Evolutionary conservation across 768 basidiomycete genomes (phyloP), one percentile per base, ranked within the genome.

Genomic region (Pleurotus pulmonarius): DNA sequence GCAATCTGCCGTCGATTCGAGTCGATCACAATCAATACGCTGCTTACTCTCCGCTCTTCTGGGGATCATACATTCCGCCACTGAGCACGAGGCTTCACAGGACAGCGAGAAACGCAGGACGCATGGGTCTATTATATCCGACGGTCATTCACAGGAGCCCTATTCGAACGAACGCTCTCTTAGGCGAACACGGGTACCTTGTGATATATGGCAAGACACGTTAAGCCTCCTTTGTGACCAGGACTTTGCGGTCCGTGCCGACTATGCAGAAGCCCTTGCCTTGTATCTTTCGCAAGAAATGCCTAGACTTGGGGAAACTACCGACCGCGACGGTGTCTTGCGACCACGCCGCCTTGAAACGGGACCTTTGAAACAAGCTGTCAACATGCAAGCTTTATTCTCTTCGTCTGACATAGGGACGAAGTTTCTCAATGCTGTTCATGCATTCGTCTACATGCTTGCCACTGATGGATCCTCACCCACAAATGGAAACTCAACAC

Each of bases 151-250:
- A 5, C 68, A 68, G 39, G 67, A 69, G 37, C 39, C 60, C 12
- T 61, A 58, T 48, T 60, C 63, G 18, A 63, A 67, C 11, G 72
- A 73, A 46, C 76, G 75, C 20, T 65, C 71, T 22, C 75, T 83
- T n/a, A 78, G 84, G 51, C 75, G 90, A 57, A 85, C 83, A 8
- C 78, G 78, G 59, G 81, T 97, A 29, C 77, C 87, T 3, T 87
- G 89, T 25, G 92, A 94, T 65, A 82, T 88, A 34, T 96, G 93
- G 93, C 91, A 94, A 66, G 94, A 96, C 59, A 94, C 91, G 1
- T 69, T 96, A 44, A 88, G 87, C 47, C 75, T 97, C 24, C 70
- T 96, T 3, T 95, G 92, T 66, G 92, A 96, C 65, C 68, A 72
- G 11, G 86, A 92, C 56, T 87, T 82, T 62, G 73, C 82, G n/a